Percentiles rank a stretch among this genome's conserved stretches.
These are phyloP conservation scores for Mortierella sp. DNA, from an alignment of 371 early-diverging fungal genomes.

Conservation along the genomic window DNA sequence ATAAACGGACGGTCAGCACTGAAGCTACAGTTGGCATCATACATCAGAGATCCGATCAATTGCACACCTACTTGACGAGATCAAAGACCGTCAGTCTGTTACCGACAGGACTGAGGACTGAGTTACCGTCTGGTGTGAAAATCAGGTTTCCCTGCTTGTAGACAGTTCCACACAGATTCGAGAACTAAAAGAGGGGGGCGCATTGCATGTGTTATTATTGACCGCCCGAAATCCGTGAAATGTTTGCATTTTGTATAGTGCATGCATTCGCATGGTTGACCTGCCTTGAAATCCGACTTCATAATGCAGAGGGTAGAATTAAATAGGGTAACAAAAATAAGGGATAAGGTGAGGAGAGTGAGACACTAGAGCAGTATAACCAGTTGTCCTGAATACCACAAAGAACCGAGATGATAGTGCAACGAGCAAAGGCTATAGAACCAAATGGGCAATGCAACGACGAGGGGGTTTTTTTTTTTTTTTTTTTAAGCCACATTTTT, in stretches of 20 bases:
- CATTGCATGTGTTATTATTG: conserved; percentile 1
- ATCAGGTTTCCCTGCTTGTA: conserved; percentile 95
- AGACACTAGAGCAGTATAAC: neutral
- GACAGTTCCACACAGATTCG: conserved; percentile 95
- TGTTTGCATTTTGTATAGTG: neutral
- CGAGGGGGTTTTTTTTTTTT: conserved; percentile 24
- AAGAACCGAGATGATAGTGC: conserved; percentile 4
- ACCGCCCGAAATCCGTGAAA: neutral
- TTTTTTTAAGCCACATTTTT: conserved; percentile 24
- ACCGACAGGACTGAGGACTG: conserved; percentile 95
- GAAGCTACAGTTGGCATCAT: neutral
- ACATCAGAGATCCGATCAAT: neutral
- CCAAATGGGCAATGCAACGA: neutral
- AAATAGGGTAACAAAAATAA: neutral
- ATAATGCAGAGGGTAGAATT: conserved; percentile 16
- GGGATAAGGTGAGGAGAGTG: neutral
- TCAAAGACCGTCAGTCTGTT: conserved; percentile 96
- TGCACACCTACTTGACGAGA: conserved; percentile 83
- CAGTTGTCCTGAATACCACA: conserved; percentile 4
- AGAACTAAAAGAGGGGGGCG: conserved; percentile 68
- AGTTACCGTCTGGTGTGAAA: conserved; percentile 96
- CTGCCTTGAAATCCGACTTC: conserved; percentile 58
- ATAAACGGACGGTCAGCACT: neutral
- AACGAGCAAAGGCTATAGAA: neutral
- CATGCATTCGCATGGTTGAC: neutral